Base-by-base conservation (phyloP, 148 eudicot genomes). In the Bassia scoparia region DNA sequence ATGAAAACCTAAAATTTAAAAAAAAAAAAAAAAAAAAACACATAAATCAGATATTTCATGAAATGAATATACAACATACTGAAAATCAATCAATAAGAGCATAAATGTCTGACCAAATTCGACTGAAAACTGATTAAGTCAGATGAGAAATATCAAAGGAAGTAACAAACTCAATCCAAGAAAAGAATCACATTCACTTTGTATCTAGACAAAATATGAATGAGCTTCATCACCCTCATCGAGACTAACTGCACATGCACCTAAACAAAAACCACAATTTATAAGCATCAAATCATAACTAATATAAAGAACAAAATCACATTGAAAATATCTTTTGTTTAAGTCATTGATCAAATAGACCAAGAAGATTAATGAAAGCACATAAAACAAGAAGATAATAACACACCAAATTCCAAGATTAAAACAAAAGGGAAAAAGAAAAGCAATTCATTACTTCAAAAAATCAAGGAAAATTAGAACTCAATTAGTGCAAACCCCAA, bases 211-310 rank as follows among this genome's bases (percentile, higher is more conserved):
- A 67, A 46, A 24, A 35, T 84, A 71, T 84, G 63, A 84, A 78
- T 82, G 83, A 82, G 58, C 67, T 76, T 69, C 74, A 60, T 68
- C 52, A 48, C 34, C 61, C 60, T 69, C 69, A 21, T 68, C n/a
- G 73, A 73, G 78, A n/a, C n/a, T 70, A 65, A 54, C 65, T 76
- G 78, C 83, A n/a, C 83, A 76, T 77, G 69, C 72, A 71, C 18
- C 59, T 58, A 67, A 31, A 35, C 5, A 75, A 7, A 2, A 4
- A 69, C 61, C 66, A 23, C 29, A 46, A 17, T 38, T 46, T 10
- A 27, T 71, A 72, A 71, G 52, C 44, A 73, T 24, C 33, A n/a
- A 73, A 62, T 67, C 70, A 48, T 16, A 8, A 4, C 23, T 34
- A 17, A 73, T 18, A 61, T 26, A 43, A 43, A 5, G 37, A 46